phyloP scores from a whole-genome alignment of 2,329 filamentous ascomycete genomes.

The Hypoxylon sp. region DNA sequence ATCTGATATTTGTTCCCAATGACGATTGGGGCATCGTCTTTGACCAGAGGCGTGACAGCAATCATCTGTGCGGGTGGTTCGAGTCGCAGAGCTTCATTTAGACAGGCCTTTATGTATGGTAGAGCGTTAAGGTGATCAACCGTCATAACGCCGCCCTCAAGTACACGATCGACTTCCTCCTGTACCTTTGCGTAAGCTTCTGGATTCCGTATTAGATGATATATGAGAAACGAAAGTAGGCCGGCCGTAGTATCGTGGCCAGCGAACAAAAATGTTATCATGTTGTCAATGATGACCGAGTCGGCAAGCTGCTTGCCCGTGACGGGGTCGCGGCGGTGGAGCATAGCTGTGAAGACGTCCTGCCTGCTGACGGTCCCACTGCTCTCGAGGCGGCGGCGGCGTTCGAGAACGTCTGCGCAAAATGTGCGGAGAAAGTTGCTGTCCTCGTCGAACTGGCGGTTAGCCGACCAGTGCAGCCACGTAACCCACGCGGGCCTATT shows the following conservation, averaged over 20 bases:
- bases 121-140: neutral
- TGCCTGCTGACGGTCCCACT: conserved; percentile 48
- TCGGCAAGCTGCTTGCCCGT: conserved; percentile 64
- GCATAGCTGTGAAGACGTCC: conserved; percentile 66
- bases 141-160: neutral
- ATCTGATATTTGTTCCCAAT: neutral
- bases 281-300: conserved; percentile 64
- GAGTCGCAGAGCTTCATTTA: conserved; percentile 1
- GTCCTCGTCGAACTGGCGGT: conserved; percentile 49
- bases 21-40: neutral
- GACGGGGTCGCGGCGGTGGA: conserved; percentile 66
- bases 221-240: conserved; percentile 64
- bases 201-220: neutral
- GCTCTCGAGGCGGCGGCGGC: neutral
- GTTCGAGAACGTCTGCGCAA: neutral
- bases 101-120: conserved; percentile 2
- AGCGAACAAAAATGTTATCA: conserved; percentile 64
- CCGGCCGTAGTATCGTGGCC: conserved; percentile 71
- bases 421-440: neutral
- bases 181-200: neutral
- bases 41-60: neutral
- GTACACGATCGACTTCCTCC: conserved; percentile 3
- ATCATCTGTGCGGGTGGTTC: neutral
- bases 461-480: conserved; percentile 3
- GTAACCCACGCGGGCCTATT: conserved; percentile 1